Conservation (phyloP, 2,329 filamentous ascomycete species). For the Didymellaceae sp. region DNA sequence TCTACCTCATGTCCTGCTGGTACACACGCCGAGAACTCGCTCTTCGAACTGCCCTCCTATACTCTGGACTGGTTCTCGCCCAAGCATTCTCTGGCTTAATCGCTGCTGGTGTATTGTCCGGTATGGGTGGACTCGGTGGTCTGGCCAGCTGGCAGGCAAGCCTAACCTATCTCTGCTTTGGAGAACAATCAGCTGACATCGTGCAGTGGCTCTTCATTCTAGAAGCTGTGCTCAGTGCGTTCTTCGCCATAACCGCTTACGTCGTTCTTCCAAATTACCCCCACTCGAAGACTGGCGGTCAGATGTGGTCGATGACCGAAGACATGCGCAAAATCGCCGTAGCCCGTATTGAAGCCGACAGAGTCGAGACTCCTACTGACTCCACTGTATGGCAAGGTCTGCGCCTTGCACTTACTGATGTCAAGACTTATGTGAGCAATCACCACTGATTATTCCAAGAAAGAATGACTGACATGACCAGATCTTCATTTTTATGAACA, state of each 20-base stretch:
- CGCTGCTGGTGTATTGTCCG: conserved; percentile 45
- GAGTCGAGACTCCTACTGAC: conserved; percentile 11
- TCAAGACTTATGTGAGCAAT: conserved; percentile 18
- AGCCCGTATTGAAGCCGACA: conserved; percentile 15
- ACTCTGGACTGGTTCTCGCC: conserved; percentile 62
- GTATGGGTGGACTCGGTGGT: conserved; percentile 45
- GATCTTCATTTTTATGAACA: conserved; percentile 21
- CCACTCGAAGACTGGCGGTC: conserved; percentile 6
- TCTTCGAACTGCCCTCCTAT: conserved; percentile 37
- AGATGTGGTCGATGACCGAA: conserved; percentile 11
- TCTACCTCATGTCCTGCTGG: conserved; percentile 21
- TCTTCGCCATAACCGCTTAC: conserved; percentile 41
- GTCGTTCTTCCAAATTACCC: conserved; percentile 57
- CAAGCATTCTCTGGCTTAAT: conserved; percentile 65
- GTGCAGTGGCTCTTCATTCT: conserved; percentile 28
- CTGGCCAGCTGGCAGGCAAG: conserved; percentile 35
- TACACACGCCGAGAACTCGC: conserved; percentile 18
- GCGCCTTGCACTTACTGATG: conserved; percentile 15
- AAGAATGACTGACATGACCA: no score
- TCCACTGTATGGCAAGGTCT: conserved; percentile 22
- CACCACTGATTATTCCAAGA: no score
- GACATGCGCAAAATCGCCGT: conserved; percentile 8
- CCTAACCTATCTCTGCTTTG: not conserved
- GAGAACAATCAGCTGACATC: not conserved
- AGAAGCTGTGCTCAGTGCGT: conserved; percentile 17